A percentile compares a stretch with the other conserved stretches of the same genome.
These are phyloP conservation scores for Rhynchosporium agropyri DNA, from an alignment of 2,329 filamentous ascomycete species.

Conservation along the genomic window DNA sequence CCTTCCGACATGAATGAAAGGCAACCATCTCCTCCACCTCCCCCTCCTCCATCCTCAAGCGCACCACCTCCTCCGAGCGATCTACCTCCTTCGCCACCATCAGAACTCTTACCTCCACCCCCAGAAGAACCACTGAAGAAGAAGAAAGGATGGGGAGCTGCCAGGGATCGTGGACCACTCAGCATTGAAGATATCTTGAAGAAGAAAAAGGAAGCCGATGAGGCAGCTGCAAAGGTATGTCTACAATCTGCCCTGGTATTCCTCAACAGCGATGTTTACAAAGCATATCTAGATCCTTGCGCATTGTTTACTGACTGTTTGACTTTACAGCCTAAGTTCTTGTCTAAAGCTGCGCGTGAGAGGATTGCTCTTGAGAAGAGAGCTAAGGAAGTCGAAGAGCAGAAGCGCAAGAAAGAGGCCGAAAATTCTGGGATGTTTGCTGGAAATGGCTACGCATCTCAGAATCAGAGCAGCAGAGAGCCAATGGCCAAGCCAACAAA, in stretches of 20 bases:
- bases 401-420: slow-evolving; percentile 51
- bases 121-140: slow-evolving; percentile 48
- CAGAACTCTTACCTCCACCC: slow-evolving; percentile 46
- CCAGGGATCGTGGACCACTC: slow-evolving; percentile 54
- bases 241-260: slow-evolving; percentile 12
- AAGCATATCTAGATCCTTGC: slow-evolving; percentile 36
- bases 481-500: slow-evolving; percentile 32
- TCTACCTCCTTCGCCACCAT: slow-evolving; percentile 43
- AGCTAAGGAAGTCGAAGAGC: slow-evolving; percentile 69
- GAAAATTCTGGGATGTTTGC: slow-evolving; percentile 32
- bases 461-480: slow-evolving; percentile 34
- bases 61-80: slow-evolving; percentile 39
- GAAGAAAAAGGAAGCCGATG: slow-evolving; percentile 84
- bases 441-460: slow-evolving; percentile 33
- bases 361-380: slow-evolving; percentile 77
- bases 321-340: slow-evolving; percentile 69
- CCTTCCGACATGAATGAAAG: slow-evolving; percentile 34
- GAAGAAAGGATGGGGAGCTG: slow-evolving; percentile 55
- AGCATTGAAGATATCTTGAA: slow-evolving; percentile 84
- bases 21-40: slow-evolving; percentile 39
- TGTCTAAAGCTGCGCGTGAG: slow-evolving; percentile 82
- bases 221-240: slow-evolving; percentile 73
- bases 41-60: slow-evolving; percentile 41
- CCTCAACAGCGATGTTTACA: slow-evolving; percentile 39
- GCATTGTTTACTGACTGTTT: slow-evolving; percentile 32